Conservation (phyloP, 495 filamentous ascomycete genomes). For the Hypomontagnella monticulosa region DNA sequence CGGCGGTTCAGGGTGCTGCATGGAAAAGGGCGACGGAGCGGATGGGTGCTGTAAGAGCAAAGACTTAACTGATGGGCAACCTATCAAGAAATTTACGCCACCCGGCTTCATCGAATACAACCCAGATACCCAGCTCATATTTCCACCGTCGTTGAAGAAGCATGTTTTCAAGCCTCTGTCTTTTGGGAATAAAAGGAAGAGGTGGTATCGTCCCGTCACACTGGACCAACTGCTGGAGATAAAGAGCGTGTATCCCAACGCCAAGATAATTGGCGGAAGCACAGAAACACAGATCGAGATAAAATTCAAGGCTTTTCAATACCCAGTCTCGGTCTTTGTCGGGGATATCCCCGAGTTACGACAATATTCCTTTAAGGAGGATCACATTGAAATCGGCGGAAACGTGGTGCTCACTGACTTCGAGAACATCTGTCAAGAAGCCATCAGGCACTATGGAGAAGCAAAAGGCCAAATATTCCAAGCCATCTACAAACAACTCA, state of each 20-base stretch:
- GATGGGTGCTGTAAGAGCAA: constrained; percentile 67
- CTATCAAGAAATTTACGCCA: constrained; percentile 76
- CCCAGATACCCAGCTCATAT: constrained; percentile 93
- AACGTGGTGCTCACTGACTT: constrained; percentile 91
- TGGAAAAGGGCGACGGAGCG: constrained; percentile 59
- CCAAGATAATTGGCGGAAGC: constrained; percentile 95
- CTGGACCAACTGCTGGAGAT: constrained; percentile 89
- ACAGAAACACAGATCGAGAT: constrained; percentile 98
- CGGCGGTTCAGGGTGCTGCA: constrained; percentile 75
- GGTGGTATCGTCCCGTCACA: constrained; percentile 90
- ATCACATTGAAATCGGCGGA: constrained; percentile 86
- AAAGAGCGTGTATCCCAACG: constrained; percentile 82
- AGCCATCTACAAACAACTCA: constrained; percentile 80
- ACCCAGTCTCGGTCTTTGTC: constrained; percentile 87
- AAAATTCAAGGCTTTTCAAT: constrained; percentile 96
- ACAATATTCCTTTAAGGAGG: constrained; percentile 79
- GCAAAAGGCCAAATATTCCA: constrained; percentile 75
- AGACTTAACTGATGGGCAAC: constrained; percentile 56
- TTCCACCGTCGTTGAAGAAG: constrained; percentile 83
- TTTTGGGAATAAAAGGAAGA: constrained; percentile 94
- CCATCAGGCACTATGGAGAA: constrained; percentile 80
- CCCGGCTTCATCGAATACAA: constrained; percentile 93
- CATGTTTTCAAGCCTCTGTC: constrained; percentile 83
- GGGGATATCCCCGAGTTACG: constrained; percentile 91
- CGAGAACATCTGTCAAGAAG: constrained; percentile 76